Evolutionary conservation across 495 filamentous ascomycete genomes (phyloP), one percentile per base, ranked within the genome.

Genomic region (Podospora pseudoanserina): DNA sequence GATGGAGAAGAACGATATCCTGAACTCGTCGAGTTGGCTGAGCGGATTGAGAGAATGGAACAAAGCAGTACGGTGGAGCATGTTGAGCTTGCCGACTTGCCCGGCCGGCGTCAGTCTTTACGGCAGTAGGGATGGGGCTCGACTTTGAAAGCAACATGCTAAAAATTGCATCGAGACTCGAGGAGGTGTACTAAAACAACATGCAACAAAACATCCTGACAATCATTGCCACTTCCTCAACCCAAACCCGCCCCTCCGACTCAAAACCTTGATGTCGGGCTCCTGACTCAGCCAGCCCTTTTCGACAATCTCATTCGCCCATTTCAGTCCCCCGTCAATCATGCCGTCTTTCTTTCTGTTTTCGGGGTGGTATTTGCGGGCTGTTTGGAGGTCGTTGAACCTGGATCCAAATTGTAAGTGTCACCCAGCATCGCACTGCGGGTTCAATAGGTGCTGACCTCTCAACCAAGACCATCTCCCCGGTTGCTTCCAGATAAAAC

Each of bases 211-310:
- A 16, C 39, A 49, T 6, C 39, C 11, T 1, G 13, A 16, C 39
- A 49, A 49, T 49, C 39, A 49, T n/a, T 58, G 23, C 55, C n/a
- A 19, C 55, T 58, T 58, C 23, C 55, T 19, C n/a, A 58, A 58
- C n/a, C n/a, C 55, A 58, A 58, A 58, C 23, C 55, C 55, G 6
- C 55, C 55, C 11, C 55, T 19, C n/a, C 55, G n/a, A 13, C 23
- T 58, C n/a, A 58, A 20, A 20, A 58, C 18, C 55, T 58, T 58
- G 55, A 58, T 58, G 20, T 58, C 55, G 18, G 55, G 55, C 55
- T 58, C 55, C 55, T 26, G n/a, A 58, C 55, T 58, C 3, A 58
- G 23, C 55, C 55, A 58, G 7, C 55, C 55, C 55, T 58, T 19
- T 26, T 58, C 55, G 1, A 49, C 15, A 49, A 49, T 49, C 13